Conservation (phyloP, 805 yeast species). For the Wickerhamiella occidentalis region DNA sequence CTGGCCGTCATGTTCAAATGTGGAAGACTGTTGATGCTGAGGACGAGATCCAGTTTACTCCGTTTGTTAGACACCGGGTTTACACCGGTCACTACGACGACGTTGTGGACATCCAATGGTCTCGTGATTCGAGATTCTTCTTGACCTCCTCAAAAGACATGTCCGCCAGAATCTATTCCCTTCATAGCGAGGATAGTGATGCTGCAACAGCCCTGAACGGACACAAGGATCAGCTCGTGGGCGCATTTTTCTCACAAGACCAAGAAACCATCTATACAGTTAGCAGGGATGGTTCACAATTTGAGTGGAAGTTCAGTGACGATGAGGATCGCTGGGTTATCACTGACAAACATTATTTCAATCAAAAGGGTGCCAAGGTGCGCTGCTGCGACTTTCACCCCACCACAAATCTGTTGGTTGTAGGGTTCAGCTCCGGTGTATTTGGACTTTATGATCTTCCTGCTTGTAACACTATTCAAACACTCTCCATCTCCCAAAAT, state of each 20-base stretch:
- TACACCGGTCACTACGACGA: conserved; percentile 90
- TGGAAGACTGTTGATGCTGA: conserved; percentile 80
- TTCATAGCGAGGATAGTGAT: conserved; percentile 52
- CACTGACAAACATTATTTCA: conserved; percentile 60
- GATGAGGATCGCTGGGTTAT: conserved; percentile 57
- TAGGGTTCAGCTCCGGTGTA: conserved; percentile 82
- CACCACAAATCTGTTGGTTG: conserved; percentile 55
- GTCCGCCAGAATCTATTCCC: conserved; percentile 74
- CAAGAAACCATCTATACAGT: conserved; percentile 88
- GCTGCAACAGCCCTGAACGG: conserved; percentile 86
- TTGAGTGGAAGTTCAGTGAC: conserved; percentile 71
- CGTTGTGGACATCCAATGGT: conserved; percentile 71
- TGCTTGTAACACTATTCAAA: conserved; percentile 42
- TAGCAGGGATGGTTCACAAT: conserved; percentile 88
- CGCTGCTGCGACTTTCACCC: conserved; percentile 79
- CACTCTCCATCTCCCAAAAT: conserved; percentile 81
- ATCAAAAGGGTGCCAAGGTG: conserved; percentile 41
- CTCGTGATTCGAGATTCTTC: conserved; percentile 78
- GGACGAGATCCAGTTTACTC: conserved; percentile 89
- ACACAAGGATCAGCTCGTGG: conserved; percentile 77
- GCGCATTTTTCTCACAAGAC: conserved; percentile 73
- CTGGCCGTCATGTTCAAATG: conserved; percentile 71
- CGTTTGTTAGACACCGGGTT: conserved; percentile 79
- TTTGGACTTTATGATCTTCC: conserved; percentile 79
- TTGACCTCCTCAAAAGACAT: conserved; percentile 80